A percentile compares a stretch with the other conserved stretches of the same genome.
Conservation (phyloP, 2,329 filamentous ascomycete genomes). For the Colletotrichum tropicale region DNA sequence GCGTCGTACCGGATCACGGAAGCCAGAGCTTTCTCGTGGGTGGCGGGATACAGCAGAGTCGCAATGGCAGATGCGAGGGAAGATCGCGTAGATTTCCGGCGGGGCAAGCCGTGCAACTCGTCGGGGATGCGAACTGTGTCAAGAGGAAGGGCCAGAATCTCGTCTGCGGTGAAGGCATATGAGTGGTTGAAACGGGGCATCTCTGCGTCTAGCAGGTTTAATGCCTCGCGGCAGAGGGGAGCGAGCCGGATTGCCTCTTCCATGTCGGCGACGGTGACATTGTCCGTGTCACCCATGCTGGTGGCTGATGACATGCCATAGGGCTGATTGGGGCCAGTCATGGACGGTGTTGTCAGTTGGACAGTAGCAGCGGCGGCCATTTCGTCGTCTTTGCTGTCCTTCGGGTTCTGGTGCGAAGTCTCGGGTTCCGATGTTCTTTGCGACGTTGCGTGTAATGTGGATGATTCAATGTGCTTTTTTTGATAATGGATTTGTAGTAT, state of each 20-base stretch:
- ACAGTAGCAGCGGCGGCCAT: constrained; percentile 39
- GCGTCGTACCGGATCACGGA: constrained; percentile 41
- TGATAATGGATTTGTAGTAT: background rate
- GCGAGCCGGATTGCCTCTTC: constrained; percentile 32
- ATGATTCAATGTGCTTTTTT: background rate
- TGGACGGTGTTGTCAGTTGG: constrained; percentile 20
- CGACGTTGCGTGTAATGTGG: background rate
- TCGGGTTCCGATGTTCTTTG: background rate
- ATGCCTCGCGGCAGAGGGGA: constrained; percentile 29
- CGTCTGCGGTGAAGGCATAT: constrained; percentile 34
- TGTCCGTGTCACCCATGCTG: background rate
- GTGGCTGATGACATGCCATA: background rate
- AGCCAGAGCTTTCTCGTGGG: constrained; percentile 36
- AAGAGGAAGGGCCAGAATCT: constrained; percentile 38
- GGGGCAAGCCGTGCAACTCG: constrained; percentile 35
- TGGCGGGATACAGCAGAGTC: constrained; percentile 35
- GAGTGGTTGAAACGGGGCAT: constrained; percentile 32
- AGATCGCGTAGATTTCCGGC: constrained; percentile 36
- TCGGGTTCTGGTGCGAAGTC: background rate
- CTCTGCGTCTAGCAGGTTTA: constrained; percentile 29
- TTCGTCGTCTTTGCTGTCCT: background rate
- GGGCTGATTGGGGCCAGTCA: background rate
- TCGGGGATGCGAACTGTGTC: constrained; percentile 32
- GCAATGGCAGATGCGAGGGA: constrained; percentile 34
- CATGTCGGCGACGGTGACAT: background rate